Evolutionary conservation across 129 eudicot genomes (phyloP).

Genomic region (Calendula officinalis): DNA sequence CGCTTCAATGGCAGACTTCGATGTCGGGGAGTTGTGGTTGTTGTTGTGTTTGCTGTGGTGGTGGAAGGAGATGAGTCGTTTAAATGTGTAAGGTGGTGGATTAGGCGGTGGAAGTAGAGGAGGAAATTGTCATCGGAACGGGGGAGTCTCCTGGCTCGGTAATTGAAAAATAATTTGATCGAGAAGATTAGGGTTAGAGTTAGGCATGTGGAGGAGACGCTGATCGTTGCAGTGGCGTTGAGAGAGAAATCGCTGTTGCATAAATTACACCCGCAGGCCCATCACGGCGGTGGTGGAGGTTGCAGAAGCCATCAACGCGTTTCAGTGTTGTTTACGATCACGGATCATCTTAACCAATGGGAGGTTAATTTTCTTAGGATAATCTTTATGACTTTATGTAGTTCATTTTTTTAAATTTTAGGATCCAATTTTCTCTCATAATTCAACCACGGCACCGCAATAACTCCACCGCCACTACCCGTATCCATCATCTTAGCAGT

Average conservation of each 20-base stretch:
- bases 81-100: neutral
- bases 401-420: no score
- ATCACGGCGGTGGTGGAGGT: neutral
- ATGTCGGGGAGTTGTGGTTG: constrained; percentile 31
- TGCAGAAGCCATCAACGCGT: neutral
- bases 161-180: no score
- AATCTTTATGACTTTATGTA: no score
- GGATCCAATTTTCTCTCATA: no score
- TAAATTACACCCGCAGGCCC: constrained; percentile 38
- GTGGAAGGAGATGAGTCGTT: no score
- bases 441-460: no score
- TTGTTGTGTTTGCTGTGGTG: no score
- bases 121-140: neutral
- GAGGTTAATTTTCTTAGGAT: neutral
- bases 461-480: no score
- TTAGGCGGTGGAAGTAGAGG: neutral
- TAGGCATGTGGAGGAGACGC: neutral
- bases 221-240: constrained; percentile 17
- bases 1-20: constrained; percentile 43
- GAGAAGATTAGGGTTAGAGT: constrained; percentile 15
- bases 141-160: no score
- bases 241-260: constrained; percentile 40
- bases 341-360: neutral
- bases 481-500: no score
- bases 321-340: neutral